These are phyloP conservation scores for Thalassiosira hispida DNA, from an alignment of 352 stramenopile genomes.

Conservation along the genomic window DNA sequence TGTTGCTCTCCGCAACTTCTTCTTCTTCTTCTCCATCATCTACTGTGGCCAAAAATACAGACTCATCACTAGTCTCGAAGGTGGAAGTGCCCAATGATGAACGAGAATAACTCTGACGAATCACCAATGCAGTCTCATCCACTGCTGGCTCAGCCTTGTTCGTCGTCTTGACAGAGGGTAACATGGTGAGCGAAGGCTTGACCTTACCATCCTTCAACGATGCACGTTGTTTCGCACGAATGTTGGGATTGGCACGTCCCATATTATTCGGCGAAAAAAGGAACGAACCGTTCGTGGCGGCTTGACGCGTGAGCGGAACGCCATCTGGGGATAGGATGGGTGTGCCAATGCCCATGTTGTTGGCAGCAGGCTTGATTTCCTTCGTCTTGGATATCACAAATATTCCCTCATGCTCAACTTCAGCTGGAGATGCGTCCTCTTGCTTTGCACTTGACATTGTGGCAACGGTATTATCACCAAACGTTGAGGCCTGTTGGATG, in stretches of 20 bases:
- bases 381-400: background rate
- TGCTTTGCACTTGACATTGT: constrained; percentile 17
- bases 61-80: background rate
- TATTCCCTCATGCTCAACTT: too few relatives aligned
- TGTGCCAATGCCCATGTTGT: constrained; percentile 15
- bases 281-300: constrained; percentile 45
- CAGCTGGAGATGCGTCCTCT: background rate
- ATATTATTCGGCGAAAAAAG: constrained; percentile 60
- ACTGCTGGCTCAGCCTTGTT: constrained; percentile 1
- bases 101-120: constrained; percentile 38
- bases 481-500: constrained; percentile 35
- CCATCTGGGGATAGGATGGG: constrained; percentile 31
- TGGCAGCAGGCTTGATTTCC: background rate
- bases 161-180: constrained; percentile 15
- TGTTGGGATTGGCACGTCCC: constrained; percentile 43
- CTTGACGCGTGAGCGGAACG: constrained; percentile 37
- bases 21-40: background rate
- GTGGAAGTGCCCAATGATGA: background rate
- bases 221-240: constrained; percentile 38
- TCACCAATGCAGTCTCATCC: constrained; percentile 13
- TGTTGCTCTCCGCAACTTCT: background rate
- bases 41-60: background rate
- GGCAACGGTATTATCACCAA: constrained; percentile 51
- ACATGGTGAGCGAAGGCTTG: constrained; percentile 40
- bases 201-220: constrained; percentile 25